phyloP scores from a whole-genome alignment of 1,284 basidiomycete species.

The Blastosporella zonata region DNA sequence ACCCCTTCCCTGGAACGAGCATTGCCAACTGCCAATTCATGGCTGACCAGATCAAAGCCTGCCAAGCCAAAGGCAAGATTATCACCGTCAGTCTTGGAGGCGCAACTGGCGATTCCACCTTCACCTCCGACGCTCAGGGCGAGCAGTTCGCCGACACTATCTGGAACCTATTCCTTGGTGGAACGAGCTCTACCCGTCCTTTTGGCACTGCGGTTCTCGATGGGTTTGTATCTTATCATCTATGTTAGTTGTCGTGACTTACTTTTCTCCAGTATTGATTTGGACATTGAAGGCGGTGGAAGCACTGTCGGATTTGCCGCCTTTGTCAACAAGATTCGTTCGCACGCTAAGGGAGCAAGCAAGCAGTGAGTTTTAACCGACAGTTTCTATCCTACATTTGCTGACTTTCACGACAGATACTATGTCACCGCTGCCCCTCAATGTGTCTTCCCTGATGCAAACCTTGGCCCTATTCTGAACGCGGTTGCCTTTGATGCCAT shows the following conservation, averaged over 20 bases:
- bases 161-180: constrained; percentile 71
- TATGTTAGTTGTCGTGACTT: background rate
- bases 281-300: constrained; percentile 65
- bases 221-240: constrained; percentile 41
- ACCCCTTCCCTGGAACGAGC: constrained; percentile 50
- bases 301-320: constrained; percentile 44
- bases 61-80: constrained; percentile 62
- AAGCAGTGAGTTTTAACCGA: constrained; percentile 40
- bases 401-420: constrained; percentile 37
- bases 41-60: constrained; percentile 52
- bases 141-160: constrained; percentile 51
- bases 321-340: constrained; percentile 52
- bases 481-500: constrained; percentile 58
- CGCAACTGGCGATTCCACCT: constrained; percentile 50
- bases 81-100: constrained; percentile 64
- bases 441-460: constrained; percentile 62
- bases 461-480: constrained; percentile 52
- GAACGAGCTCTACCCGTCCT: constrained; percentile 50
- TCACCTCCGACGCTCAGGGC: constrained; percentile 52
- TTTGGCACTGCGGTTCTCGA: constrained; percentile 64
- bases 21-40: constrained; percentile 56
- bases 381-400: background rate
- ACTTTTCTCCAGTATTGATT: constrained; percentile 44
- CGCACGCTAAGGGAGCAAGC: constrained; percentile 43
- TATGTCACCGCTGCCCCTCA: constrained; percentile 65